A percentile compares a stretch with the other conserved stretches of the same genome.
These are phyloP conservation scores for Cajanus cajan DNA, from an alignment of 306 rosid genomes.

Conservation along the genomic window DNA sequence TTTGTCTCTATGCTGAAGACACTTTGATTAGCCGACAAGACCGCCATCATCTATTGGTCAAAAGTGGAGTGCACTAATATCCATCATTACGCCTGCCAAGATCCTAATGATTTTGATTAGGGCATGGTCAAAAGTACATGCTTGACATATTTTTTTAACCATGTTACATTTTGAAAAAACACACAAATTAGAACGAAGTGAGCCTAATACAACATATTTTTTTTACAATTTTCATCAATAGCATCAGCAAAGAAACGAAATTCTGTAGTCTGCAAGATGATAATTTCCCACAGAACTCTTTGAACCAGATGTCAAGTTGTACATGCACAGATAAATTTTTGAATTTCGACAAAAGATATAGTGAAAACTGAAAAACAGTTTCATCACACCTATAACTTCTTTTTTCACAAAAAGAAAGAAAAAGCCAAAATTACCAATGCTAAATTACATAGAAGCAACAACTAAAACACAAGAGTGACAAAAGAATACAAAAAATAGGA, in stretches of 20 bases:
- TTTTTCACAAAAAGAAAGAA: conserved; percentile 7
- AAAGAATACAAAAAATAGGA: conserved; percentile 49
- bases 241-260: not conserved
- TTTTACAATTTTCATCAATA: not conserved
- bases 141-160: not conserved
- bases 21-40: conserved; percentile 26
- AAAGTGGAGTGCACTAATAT: conserved; percentile 9
- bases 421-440: conserved; percentile 10
- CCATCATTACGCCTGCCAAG: conserved; percentile 20
- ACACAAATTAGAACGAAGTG: not conserved
- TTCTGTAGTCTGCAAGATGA: not conserved
- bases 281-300: conserved; percentile 12
- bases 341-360: not conserved
- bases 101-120: conserved; percentile 9
- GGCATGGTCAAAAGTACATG: not conserved
- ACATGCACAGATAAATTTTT: not conserved
- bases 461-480: conserved; percentile 21
- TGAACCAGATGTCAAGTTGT: conserved; percentile 13
- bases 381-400: conserved; percentile 32
- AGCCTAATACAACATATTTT: not conserved
- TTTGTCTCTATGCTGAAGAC: not conserved
- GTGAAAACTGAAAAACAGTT: conserved; percentile 14
- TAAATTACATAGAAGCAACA: conserved; percentile 34
- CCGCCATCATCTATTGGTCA: conserved; percentile 26
- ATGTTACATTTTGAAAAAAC: conserved; percentile 2